Conservation (phyloP, 1,284 basidiomycete genomes). For the Gastroboletus turbinatus region DNA sequence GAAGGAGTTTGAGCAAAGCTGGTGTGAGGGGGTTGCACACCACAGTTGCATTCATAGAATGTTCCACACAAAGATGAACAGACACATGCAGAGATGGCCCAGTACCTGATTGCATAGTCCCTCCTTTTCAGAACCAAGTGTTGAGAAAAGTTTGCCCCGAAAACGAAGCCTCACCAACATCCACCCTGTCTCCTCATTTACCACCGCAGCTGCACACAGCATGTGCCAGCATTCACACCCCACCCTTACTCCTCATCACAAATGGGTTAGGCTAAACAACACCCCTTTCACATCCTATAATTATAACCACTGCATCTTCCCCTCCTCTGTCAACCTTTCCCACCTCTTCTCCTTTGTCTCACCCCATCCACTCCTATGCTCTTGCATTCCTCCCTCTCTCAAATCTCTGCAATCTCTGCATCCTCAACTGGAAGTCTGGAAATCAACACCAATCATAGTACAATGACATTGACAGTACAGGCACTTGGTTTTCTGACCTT, state of each 20-base stretch:
- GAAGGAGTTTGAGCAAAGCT: too few species aligned
- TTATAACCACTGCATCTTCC: conserved; percentile 33
- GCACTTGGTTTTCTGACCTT: conserved; percentile 9
- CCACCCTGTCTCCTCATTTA: conserved; percentile 28
- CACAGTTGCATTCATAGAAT: too few species aligned
- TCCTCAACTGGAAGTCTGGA: conserved; percentile 24
- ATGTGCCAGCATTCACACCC: conserved; percentile 28
- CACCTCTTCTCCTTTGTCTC: conserved; percentile 26
- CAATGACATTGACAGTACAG: conserved; percentile 28
- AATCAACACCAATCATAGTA: conserved; percentile 25
- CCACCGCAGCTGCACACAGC: conserved; percentile 4
- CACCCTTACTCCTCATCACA: conserved; percentile 24
- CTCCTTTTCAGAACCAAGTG: conserved; percentile 37
- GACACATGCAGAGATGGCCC: conserved; percentile 22
- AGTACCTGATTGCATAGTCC: conserved; percentile 28
- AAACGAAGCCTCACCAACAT: conserved; percentile 62
- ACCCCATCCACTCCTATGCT: conserved; percentile 30
- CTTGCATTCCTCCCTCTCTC: conserved; percentile 33
- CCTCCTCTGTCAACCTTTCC: conserved; percentile 26
- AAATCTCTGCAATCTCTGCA: conserved; percentile 19
- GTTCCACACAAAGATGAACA: too few species aligned
- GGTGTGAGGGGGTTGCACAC: too few species aligned
- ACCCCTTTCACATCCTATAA: conserved; percentile 26
- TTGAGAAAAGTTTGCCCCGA: conserved; percentile 51
- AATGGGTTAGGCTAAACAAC: background rate